Base-by-base conservation (phyloP, 2,329 filamentous ascomycete species). In the Penicillium sp. region DNA sequence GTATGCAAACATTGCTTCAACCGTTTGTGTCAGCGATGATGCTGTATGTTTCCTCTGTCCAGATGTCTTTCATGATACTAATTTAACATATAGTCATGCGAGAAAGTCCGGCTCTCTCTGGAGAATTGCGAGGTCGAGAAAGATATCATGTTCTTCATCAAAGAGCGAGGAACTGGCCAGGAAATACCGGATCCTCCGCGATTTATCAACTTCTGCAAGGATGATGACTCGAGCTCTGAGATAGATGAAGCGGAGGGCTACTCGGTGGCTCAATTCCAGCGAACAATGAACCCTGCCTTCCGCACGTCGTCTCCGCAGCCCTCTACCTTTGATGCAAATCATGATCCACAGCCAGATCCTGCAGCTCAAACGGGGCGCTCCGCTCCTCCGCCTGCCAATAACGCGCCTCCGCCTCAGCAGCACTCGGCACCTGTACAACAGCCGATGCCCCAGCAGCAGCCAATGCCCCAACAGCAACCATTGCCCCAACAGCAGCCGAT, bases 191-290 rank as follows among this genome's bases (percentile, higher is more conserved):
- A 96, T 68, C 83, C 93, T 19, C 93, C 93, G 36, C 96, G 90
- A 70, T 99, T 96, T 70, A 96, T 99, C 81, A 96, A 99, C 75
- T 99, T 97, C 70, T 95, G 89, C 68, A 86, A 93, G 10, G 93
- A 92, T 31, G 75, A 84, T 46, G 93, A 99, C 60, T 84, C 82
- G 31, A 83, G 84, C 58, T 96, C 92, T 1, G 89, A 93, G 55
- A 77, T 80, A 10, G 92, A 88, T 0, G 90, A 95, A 18, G 91
- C 95, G n/a, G 91, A 95, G 56, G 89, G 91, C 4, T 99, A 95
- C 66, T 95, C 90, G 0, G 89, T 99, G 11, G 95, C 95, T 3
- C 92, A 99, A 65, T 99, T 97, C 63, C 89, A 91, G 52, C 81
- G 93, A 52, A 91, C 87, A 46, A 95, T 96, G 72, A 99, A 99